Percentiles rank a stretch among this genome's conserved stretches.
These are phyloP conservation scores for Tulasnella sp. DNA, from an alignment of 768 basidiomycete genomes.

Conservation along the genomic window DNA sequence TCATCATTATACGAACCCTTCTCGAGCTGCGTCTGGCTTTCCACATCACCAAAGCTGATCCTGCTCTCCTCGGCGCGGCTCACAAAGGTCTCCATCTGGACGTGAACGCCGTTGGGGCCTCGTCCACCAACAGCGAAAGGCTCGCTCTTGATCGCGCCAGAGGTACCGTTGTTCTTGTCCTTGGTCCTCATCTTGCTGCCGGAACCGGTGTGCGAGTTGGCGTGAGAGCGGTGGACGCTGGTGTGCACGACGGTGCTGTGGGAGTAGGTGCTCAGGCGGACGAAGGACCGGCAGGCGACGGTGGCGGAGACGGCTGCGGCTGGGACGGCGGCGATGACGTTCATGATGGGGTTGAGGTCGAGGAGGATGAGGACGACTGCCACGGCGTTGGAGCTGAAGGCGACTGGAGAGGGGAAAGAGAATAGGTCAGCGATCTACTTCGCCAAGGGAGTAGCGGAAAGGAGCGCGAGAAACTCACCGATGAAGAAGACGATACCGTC, in stretches of 20 bases:
- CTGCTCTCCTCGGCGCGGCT: constrained; percentile 1
- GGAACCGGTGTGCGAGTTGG: background rate
- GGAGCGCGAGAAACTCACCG: constrained; percentile 38
- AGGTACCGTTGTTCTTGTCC: background rate
- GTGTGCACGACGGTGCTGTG: constrained; percentile 1
- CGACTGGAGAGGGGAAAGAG: constrained; percentile 6
- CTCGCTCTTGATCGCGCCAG: constrained; percentile 4
- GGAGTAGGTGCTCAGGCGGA: constrained; percentile 27
- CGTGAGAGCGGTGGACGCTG: background rate
- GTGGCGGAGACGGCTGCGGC: constrained; percentile 25
- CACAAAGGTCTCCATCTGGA: constrained; percentile 24
- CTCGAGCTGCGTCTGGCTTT: background rate
- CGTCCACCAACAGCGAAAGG: constrained; percentile 16
- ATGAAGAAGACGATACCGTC: constrained; percentile 70
- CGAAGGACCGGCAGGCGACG: constrained; percentile 31
- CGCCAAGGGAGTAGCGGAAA: background rate
- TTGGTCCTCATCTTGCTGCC: background rate
- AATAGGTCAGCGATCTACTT: background rate
- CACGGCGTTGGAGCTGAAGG: constrained; percentile 23
- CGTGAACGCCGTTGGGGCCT: background rate
- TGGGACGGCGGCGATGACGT: constrained; percentile 29
- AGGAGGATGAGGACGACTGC: constrained; percentile 18
- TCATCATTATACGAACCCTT: background rate
- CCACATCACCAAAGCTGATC: constrained; percentile 17
- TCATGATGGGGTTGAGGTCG: constrained; percentile 25